Base-by-base conservation (phyloP, 2,329 filamentous ascomycete species). In the Hirsutella rhossiliensis region DNA sequence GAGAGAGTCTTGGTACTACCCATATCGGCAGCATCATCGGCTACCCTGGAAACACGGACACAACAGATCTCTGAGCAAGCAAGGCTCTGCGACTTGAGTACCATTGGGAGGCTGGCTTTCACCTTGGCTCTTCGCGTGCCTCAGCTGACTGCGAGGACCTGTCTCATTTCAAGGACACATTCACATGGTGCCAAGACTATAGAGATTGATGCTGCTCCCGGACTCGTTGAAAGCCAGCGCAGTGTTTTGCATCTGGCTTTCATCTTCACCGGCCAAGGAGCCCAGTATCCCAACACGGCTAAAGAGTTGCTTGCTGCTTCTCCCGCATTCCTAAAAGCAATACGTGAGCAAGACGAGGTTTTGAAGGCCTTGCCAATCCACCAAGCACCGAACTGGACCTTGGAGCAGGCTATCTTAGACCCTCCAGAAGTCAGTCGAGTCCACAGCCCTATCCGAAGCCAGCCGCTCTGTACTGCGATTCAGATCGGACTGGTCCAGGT, bases 401-500 rank as follows among this genome's bases (percentile, higher is more conserved):
- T 47, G 6, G 43, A 48, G 29, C 34, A 50, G 41, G 45, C 42
- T 4, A 44, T 44, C 15, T 44, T 43, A 20, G 52, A 46, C 6
- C 49, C 47, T 9, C 46, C 48, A 13, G 54, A 41, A 18, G 45
- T 31, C 27, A 50, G 45, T 19, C 42, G 44, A 36, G 42, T 49
- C 37, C 44, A 48, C 29, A 41, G 48, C 20, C 41, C 46, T 49
- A 42, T 50, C 43, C 38, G 38, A 3, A 48, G 45, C 8, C 62
- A 66, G 44, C 48, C 59, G 0, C 47, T 52, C 1, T 56, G 60
- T 39, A 61, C 56, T 2, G 60, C 53, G 3, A 42, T 64, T 0
- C 60, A 67, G 43, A 55, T 65, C n/a, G 63, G 54, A 6, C 43
- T 66, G 3, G 56, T 64, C 5, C 54, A 61, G 13, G 43, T 64